These are phyloP conservation scores for Allium sativum DNA, from an alignment of 106 monocot species.

Conservation along the genomic window DNA sequence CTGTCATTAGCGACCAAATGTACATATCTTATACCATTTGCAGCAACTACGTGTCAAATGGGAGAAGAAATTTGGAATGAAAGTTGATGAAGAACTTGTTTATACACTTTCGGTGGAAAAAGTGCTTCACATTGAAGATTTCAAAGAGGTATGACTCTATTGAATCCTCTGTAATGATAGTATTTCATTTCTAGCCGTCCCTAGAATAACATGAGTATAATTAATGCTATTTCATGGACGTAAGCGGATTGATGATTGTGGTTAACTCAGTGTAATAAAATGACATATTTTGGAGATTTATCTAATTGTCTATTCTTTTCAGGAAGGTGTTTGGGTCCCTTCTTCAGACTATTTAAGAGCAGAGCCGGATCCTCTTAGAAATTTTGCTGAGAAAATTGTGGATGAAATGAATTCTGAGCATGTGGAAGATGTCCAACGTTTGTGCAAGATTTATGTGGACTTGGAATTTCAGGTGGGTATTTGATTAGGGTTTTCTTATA, in stretches of 20 bases:
- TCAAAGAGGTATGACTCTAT: conserved; percentile 58
- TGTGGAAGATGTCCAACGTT: conserved; percentile 66
- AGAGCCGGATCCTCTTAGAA: conserved; percentile 76
- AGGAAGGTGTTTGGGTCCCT: conserved; percentile 69
- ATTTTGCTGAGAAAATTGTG: conserved; percentile 71
- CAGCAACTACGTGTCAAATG: conserved; percentile 72
- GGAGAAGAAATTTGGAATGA: conserved; percentile 84
- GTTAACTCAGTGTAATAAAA: neutral
- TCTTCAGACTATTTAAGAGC: conserved; percentile 58
- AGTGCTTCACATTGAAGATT: conserved; percentile 76
- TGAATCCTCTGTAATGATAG: neutral
- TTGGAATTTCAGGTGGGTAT: conserved; percentile 55
- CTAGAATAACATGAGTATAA: too few species aligned
- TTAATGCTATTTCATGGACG: too few species aligned
- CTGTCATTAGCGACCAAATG: too few species aligned
- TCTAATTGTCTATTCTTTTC: conserved; percentile 8
- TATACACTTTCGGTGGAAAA: conserved; percentile 67
- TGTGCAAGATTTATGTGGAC: conserved; percentile 66
- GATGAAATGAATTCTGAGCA: conserved; percentile 72
- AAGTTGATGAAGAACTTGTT: conserved; percentile 40
- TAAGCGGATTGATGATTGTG: neutral
- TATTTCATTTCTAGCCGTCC: too few species aligned
- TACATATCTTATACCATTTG: neutral
- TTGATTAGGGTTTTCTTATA: too few species aligned
- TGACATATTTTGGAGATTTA: too few species aligned